A percentile compares a stretch with the other conserved stretches of the same genome.
These are phyloP conservation scores for Pseudovirgaria hyperparasitica DNA, from an alignment of 2,329 filamentous ascomycete genomes.

Conservation along the genomic window DNA sequence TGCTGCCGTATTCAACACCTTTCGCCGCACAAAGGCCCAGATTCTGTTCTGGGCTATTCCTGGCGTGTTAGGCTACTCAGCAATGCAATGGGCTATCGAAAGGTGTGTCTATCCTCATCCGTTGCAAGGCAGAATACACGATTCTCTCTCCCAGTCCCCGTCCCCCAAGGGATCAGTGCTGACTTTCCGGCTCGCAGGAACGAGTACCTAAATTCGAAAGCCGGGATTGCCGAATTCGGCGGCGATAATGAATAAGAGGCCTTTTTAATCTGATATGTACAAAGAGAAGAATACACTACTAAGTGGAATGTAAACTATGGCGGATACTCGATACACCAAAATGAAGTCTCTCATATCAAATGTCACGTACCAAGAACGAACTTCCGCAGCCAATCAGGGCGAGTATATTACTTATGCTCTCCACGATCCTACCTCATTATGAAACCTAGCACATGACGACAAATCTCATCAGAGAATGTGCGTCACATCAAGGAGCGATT, in stretches of 20 bases:
- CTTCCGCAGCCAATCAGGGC: no score
- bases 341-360: no score
- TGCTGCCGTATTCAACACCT: constrained; percentile 90
- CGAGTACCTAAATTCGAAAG: constrained; percentile 71
- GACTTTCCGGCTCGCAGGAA: constrained; percentile 40
- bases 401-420: no score
- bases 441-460: no score
- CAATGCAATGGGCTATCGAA: constrained; percentile 84
- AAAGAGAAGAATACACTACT: no score
- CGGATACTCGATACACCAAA: no score
- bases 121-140: neutral
- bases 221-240: constrained; percentile 45
- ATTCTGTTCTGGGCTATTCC: constrained; percentile 81
- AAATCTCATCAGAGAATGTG: no score
- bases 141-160: constrained; percentile 3
- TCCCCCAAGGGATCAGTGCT: neutral
- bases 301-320: no score
- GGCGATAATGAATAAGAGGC: constrained; percentile 27
- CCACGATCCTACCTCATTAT: no score
- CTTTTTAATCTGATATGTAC: no score
- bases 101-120: constrained; percentile 45
- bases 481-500: no score
- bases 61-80: constrained; percentile 63
- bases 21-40: constrained; percentile 73
- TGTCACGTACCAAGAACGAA: no score